Evolutionary conservation across 176 grass and related monocot species (phyloP).

Genomic region (Poa pratensis): DNA sequence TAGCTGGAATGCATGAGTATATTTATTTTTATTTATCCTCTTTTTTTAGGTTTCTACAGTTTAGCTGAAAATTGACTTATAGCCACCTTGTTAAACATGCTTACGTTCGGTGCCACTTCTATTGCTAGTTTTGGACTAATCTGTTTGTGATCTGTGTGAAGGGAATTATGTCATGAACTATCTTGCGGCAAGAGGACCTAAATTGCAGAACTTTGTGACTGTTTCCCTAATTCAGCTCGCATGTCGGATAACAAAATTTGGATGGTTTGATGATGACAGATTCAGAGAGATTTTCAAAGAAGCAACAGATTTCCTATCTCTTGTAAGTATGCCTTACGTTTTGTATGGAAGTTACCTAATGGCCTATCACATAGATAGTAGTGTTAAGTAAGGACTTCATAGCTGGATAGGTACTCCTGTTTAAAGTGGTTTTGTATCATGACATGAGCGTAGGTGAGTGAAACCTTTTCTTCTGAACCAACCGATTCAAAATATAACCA

Average conservation of each 20-base stretch:
- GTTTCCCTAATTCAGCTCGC: constrained; percentile 88
- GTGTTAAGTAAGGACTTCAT: not conserved
- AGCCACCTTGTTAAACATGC: constrained; percentile 6
- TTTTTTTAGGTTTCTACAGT: constrained; percentile 12
- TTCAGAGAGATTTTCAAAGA: constrained; percentile 98
- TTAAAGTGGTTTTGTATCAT: constrained; percentile 21
- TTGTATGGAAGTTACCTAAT: constrained; percentile 9
- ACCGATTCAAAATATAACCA: constrained; percentile 21
- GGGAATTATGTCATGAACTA: constrained; percentile 99
- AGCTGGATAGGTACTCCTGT: constrained; percentile 1
- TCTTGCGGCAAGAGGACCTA: constrained; percentile 92
- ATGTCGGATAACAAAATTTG: constrained; percentile 99
- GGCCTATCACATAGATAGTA: not conserved
- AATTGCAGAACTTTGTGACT: constrained; percentile 95
- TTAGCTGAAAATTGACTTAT: constrained; percentile 30
- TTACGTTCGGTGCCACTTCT: constrained; percentile 1
- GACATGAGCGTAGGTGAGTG: constrained; percentile 1
- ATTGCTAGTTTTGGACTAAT: constrained; percentile 59
- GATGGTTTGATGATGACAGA: constrained; percentile 98
- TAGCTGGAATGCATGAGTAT: constrained; percentile 17
- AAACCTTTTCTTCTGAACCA: constrained; percentile 27
- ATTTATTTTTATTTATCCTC: constrained; percentile 22
- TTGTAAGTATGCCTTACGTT: constrained; percentile 64
- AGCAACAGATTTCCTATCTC: constrained; percentile 90
- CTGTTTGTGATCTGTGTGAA: constrained; percentile 82